Evolutionary conservation across 257 asterid genomes (phyloP), one percentile per base, ranked within the genome.

Genomic region (Penstemon barbatus): DNA sequence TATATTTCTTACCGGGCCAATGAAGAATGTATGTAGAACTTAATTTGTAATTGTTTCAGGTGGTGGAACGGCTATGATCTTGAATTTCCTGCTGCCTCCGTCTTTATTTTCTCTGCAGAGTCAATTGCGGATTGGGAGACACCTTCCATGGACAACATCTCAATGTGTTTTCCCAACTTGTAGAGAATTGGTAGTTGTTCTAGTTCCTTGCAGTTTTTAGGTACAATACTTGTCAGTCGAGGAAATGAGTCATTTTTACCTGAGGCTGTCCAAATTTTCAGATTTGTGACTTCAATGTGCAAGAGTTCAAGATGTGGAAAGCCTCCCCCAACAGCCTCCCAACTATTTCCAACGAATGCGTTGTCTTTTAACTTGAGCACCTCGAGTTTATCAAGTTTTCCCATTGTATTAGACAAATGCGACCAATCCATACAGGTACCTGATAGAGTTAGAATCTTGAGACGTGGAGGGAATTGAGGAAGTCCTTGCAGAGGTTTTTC

Each of bases 291-390:
- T n/a, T 40, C 75, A 12, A 85, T 78, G 42, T 39, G 72, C 74
- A 82, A 56, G 68, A 71, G 52, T 13, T 49, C 65, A 38, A 85
- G 90, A 8, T 12, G 0, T 6, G 0, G n/a, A 55, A 81, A 78
- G 44, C 11, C 72, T 7, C 5, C 61, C 1, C 66, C 56, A 5
- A 8, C 45, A 3, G 71, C 58, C 1, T 65, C 9, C 87, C 88
- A 85, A 2, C 0, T 0, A 0, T 19, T n/a, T 48, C 87, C 90
- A 5, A 7, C n/a, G 18, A 82, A 82, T 36, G 86, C 83, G 43
- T 72, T 72, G 51, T 81, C 71, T 71, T 83, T 83, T 74, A 85
- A 39, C 71, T 82, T 82, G 40, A 85, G 77, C 25, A 76, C 82
- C 76, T 77, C 71, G 3, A 80, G 80, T 9, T n/a, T 39, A 4